Evolutionary conservation across 129 eudicot genomes (phyloP), one percentile per base, ranked within the genome.

Genomic region (Daucus carota): DNA sequence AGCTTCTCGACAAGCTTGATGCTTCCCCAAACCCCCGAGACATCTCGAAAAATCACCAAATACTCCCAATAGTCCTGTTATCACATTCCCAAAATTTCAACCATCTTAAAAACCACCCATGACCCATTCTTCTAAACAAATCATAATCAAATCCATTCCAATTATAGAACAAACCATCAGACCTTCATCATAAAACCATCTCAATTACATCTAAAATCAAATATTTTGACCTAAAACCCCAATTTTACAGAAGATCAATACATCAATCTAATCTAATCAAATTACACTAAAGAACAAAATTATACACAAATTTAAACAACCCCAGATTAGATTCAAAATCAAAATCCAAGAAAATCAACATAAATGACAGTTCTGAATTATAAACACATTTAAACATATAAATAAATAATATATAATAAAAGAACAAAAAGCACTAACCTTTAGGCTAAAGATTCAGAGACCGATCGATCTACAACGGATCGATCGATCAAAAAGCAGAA

Each of bases 21-120:
- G 87, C 78, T 82, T 89, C 96, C 87, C 86, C 88, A 84, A 87
- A 84, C 81, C 84, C 92, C 66, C 87, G 65, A 34, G 86, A 46
- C 97, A 91, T 91, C 67, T 77, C 79, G 59, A 73, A 75, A 60
- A 67, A 63, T 72, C 11, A 26, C 20, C 65, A 69, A 87, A 73
- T 42, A 24, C 74, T 26, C 74, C 75, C 78, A 72, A 71, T 14
- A 38, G 8, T 16, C 86, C 76, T 73, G 60, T 17, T 44, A 68
- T 17, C 45, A 71, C 24, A 52, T 13, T 46, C 11, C 33, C 81
- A 59, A 18, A 26, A 54, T 54, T 18, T 47, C 65, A 85, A 45
- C 42, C 60, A 26, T 50, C 65, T 9, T 57, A 57, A n/a, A n/a
- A 57, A 57, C 65, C 32, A n/a, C 32, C 32, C 26, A 9, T 24